Base-by-base conservation (phyloP, 352 stramenopile genomes). In the Albugo laibachii region DNA sequence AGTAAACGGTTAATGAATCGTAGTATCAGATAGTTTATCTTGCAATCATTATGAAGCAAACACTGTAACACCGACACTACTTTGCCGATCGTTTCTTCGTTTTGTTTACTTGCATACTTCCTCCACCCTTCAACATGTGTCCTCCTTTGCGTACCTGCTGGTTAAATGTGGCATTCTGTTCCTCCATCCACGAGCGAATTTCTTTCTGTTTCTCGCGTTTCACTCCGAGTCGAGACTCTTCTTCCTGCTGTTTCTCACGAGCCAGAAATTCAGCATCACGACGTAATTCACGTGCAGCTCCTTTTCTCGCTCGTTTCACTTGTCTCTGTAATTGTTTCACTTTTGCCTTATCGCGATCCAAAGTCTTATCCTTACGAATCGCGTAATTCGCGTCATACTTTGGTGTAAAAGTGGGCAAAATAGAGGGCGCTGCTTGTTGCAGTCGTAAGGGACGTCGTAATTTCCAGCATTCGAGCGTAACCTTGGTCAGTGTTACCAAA, bases 131-230 rank as follows among this genome's bases (percentile, higher is more conserved):
- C 53, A 98, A 69, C 54, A 97, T 84, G 39, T 94, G 71, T 47
- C 92, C 92, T 47, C 92, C 92, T 59, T 95, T 87, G 54, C 87
- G 79, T 21, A 97, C 93, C 72, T 98, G 92, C 53, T 98, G 74
- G 63, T 97, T 97, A 68, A 98, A 96, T 53, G 91, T 96, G 4
- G 91, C 92, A 59, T 97, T 93, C 57, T 98, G 91, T 46, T 93
- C 65, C 58, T 97, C 88, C 55, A 98, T 63, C 92, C 91, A 98
- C 45, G 66, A 63, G 57, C 85, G 94, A 61, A 97, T 97, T 70
- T 97, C 93, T 56, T 93, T 70, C 53, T 95, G 83, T 55, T 95
- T 94, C 36, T 85, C 86, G 57, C 61, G 70, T 73, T 85, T 96
- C 62, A 57, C 68, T 15, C 58, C 76, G 54, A 77, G 53, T 52